phyloP scores from a whole-genome alignment of 208 protist genomes.

The Leishmania major region DNA sequence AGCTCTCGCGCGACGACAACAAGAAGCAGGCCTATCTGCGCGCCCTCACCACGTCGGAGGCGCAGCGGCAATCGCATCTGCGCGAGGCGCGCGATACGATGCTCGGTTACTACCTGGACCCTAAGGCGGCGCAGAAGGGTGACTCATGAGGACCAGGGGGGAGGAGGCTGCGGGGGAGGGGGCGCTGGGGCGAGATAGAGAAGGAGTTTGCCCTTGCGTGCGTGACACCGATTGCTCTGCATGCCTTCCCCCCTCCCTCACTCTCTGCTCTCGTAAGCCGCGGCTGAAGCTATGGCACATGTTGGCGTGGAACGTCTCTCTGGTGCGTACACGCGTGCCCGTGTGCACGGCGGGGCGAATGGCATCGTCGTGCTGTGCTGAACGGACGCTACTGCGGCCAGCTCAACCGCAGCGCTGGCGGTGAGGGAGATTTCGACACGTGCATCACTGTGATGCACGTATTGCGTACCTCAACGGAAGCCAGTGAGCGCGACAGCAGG shows the following conservation, averaged over 20 bases:
- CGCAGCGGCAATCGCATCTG: conserved; percentile 19
- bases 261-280: not conserved
- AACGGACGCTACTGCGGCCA: not conserved
- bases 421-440: not conserved
- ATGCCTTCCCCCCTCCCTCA: not conserved
- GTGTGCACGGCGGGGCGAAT: not conserved
- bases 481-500: not conserved
- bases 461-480: not conserved
- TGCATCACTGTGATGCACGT: not conserved
- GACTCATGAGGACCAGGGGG: not conserved
- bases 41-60: conserved; percentile 45
- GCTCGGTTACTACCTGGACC: conserved; percentile 39
- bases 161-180: not conserved
- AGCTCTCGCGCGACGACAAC: conserved; percentile 77
- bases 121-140: conserved; percentile 7
- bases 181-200: not conserved
- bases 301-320: not conserved
- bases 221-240: not conserved
- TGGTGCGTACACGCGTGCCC: not conserved
- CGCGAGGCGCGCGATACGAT: conserved; percentile 20
- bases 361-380: not conserved
- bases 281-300: not conserved
- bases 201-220: not conserved
- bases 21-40: conserved; percentile 78
- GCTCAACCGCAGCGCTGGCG: not conserved